Evolutionary conservation across 768 basidiomycete genomes (phyloP).

Genomic region (Cystofilobasidium bisporidii): DNA sequence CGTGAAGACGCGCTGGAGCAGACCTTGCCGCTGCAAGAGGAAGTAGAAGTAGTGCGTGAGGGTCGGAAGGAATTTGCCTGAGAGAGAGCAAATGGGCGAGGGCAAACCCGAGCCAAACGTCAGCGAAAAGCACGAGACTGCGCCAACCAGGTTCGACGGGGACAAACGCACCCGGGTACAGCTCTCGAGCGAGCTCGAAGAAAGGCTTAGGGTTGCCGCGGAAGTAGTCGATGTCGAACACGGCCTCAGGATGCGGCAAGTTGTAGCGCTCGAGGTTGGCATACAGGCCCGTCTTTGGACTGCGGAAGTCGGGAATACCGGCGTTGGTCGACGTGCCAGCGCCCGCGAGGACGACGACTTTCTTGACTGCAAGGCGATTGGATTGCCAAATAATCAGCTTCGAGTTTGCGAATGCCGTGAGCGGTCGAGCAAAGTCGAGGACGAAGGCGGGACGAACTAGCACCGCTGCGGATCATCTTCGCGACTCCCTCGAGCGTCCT

Average conservation of each 20-base stretch:
- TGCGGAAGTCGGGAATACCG: constrained; percentile 75
- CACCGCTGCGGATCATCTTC: constrained; percentile 10
- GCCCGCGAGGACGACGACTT: constrained; percentile 24
- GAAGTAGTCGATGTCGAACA: constrained; percentile 69
- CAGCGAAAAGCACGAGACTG: constrained; percentile 41
- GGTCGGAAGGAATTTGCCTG: constrained; percentile 59
- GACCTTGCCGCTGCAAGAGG: constrained; percentile 57
- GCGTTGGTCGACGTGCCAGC: constrained; percentile 29
- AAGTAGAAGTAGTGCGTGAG: constrained; percentile 80
- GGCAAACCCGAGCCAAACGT: too few species aligned
- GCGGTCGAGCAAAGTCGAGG: too few species aligned
- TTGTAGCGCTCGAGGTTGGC: constrained; percentile 41
- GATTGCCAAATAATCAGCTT: neutral
- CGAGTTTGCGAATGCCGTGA: too few species aligned
- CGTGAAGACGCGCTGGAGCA: constrained; percentile 49
- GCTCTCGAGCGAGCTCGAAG: constrained; percentile 64
- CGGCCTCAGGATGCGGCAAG: constrained; percentile 64
- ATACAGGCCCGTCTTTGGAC: constrained; percentile 63
- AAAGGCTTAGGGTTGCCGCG: constrained; percentile 63
- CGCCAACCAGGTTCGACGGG: too few species aligned
- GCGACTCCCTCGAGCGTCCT: constrained; percentile 20
- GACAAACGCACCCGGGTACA: constrained; percentile 56
- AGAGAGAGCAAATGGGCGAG: neutral
- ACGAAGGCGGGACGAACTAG: constrained; percentile 3
- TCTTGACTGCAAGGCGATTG: neutral